Conservation (phyloP, 768 basidiomycete species). For the Suillus spraguei region DNA sequence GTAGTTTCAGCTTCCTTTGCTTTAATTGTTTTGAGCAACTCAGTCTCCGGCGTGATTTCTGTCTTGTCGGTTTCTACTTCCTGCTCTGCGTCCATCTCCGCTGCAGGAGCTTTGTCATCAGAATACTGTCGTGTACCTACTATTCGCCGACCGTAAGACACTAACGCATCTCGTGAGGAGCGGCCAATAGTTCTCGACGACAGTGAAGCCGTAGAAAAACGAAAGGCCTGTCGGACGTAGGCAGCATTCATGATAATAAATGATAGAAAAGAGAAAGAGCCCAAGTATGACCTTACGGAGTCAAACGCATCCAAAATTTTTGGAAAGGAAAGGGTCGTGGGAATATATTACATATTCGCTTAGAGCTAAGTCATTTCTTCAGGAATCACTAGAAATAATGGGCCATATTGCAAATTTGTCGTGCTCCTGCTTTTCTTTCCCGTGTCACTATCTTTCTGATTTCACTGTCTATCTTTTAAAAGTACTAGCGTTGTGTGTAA, state of each 20-base stretch:
- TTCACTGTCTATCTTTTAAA: conserved; percentile 10
- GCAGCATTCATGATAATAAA: conserved; percentile 50
- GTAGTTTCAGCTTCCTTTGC: conserved; percentile 79
- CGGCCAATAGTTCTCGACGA: conserved; percentile 51
- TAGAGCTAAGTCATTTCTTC: neutral
- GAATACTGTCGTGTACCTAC: conserved; percentile 56
- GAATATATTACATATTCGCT: conserved; percentile 25
- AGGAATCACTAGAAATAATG: neutral
- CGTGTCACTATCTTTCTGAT: neutral
- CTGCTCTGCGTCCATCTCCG: conserved; percentile 29
- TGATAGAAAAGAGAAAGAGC: neutral
- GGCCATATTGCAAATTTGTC: neutral
- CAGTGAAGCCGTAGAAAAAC: conserved; percentile 60
- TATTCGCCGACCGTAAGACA: conserved; percentile 29
- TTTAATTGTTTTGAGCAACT: conserved; percentile 60
- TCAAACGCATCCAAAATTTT: conserved; percentile 15
- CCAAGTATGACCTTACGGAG: conserved; percentile 4
- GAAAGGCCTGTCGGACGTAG: conserved; percentile 53
- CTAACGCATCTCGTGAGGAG: conserved; percentile 29
- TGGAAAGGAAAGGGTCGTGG: conserved; percentile 3
- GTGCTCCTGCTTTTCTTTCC: neutral
- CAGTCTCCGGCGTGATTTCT: conserved; percentile 37
- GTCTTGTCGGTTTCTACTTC: conserved; percentile 23
- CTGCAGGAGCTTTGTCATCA: conserved; percentile 46
- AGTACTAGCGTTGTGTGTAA: conserved; percentile 9